Evolutionary conservation across 768 basidiomycete genomes (phyloP).

Genomic region (Wakefieldia striispora): DNA sequence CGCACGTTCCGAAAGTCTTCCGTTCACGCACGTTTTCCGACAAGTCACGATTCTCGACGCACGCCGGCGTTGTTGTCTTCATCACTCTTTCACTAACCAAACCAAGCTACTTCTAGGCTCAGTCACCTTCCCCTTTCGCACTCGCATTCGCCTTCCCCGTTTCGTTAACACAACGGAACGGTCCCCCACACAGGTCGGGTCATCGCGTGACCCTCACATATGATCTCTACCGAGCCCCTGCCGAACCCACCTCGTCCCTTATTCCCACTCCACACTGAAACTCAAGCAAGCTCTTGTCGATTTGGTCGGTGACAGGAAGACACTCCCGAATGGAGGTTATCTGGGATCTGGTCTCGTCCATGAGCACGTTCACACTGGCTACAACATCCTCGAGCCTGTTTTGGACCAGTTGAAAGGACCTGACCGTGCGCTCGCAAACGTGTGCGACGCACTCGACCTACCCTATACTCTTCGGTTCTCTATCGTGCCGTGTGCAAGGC

Average conservation of each 20-base stretch:
- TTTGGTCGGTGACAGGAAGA: slow-evolving; percentile 1
- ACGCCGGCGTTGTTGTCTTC: too few species aligned
- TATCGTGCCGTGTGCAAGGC: not conserved
- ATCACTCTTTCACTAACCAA: too few species aligned
- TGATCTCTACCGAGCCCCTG: slow-evolving; percentile 31
- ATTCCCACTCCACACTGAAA: too few species aligned
- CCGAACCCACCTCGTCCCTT: not conserved
- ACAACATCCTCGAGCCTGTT: not conserved
- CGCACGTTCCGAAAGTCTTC: too few species aligned
- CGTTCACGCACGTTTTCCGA: too few species aligned
- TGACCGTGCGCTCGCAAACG: slow-evolving; percentile 5
- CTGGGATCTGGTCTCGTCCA: slow-evolving; percentile 11
- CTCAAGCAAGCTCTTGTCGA: too few species aligned
- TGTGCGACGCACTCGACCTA: slow-evolving; percentile 6
- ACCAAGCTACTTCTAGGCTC: too few species aligned
- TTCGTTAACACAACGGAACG: too few species aligned
- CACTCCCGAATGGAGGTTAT: slow-evolving; percentile 6
- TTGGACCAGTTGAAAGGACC: slow-evolving; percentile 13
- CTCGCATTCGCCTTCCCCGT: too few species aligned
- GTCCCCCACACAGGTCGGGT: too few species aligned
- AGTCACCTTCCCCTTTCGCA: too few species aligned
- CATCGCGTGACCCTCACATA: slow-evolving; percentile 45
- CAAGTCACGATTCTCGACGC: too few species aligned
- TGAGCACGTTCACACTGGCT: slow-evolving; percentile 3
- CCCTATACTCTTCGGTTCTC: slow-evolving; percentile 1